A percentile compares a stretch with the other conserved stretches of the same genome.
Evolutionary conservation across 225 moss, liverwort and hornwort genomes (phyloP).

Genomic region (Thuidium tamariscinum): DNA sequence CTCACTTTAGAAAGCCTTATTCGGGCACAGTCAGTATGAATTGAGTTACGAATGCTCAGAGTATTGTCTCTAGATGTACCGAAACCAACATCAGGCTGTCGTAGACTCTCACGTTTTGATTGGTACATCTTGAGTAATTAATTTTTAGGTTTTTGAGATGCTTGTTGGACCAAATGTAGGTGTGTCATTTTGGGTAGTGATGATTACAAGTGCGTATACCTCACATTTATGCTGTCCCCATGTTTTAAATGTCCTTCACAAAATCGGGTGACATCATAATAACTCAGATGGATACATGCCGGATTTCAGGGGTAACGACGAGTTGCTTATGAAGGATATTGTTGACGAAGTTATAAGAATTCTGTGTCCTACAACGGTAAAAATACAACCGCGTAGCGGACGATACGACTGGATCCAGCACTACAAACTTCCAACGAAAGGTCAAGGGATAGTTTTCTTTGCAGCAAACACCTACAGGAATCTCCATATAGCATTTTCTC

Average conservation of each 20-base stretch:
- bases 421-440: background rate
- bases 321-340: background rate
- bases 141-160: too few relatives aligned
- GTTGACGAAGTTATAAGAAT: background rate
- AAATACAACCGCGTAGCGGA: background rate
- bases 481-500: background rate
- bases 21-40: too few relatives aligned
- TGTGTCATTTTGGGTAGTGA: too few relatives aligned
- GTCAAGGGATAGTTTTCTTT: background rate
- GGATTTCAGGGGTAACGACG: background rate
- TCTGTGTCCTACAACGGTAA: background rate
- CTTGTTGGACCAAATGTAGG: too few relatives aligned
- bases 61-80: background rate
- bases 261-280: too few relatives aligned
- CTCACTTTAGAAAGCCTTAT: background rate
- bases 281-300: background rate
- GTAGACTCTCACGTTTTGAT: background rate
- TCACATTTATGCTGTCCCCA: background rate
- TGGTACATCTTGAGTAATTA: background rate
- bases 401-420: background rate
- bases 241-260: background rate
- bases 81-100: fast-evolving
- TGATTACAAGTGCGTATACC: background rate
- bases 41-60: background rate
- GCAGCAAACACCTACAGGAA: background rate